Base-by-base conservation (phyloP, 2,329 filamentous ascomycete species). In the Stylonectria norvegica region DNA sequence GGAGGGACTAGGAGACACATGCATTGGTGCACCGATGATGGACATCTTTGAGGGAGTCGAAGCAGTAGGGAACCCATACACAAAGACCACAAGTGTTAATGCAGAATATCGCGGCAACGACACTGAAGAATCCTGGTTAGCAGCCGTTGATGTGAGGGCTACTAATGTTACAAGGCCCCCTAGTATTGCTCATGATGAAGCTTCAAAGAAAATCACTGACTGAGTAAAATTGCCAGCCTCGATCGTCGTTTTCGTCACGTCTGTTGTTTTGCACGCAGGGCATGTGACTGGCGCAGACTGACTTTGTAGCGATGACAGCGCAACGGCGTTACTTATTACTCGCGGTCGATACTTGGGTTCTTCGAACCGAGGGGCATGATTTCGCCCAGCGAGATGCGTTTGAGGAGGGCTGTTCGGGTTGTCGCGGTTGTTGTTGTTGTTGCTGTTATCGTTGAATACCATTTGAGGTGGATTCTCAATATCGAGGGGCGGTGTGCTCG, bases 41-140 rank as follows among this genome's bases (percentile, higher is more conserved):
- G 4, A 53, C 52, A 36, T 57, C 48, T 28, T 56, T 57, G 8
- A 51, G 29, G 0, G 29, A 36, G 8, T 17, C 9, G 38, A 57
- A 48, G 20, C 23, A 42, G 23, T 54, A 57, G 0, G 54, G 50
- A 11, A 56, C 43, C 27, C 50, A 55, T 35, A 50, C 53, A 18
- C 53, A 7, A n/a, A n/a, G n/a, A n/a, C n/a, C n/a, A n/a, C 48
- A 52, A n/a, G 18, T 43, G 5, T 49, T 27, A 18, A 48, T 40
- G 7, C 53, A 56, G 2, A 48, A 40, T 7, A 48, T 6, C 5
- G 48, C 48, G 6, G 53, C 53, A 27, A 47, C 4, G 22, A 29
- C 48, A 49, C 53, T 56, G 4, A n/a, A n/a, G n/a, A n/a, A 14
- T 15, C 9, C 18, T 4, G 7, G 14, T 10, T n/a, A n/a, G 2